Percentiles rank a stretch among this genome's conserved stretches.
These are phyloP conservation scores for Picea abies DNA, from an alignment of 83 land plant species.

Conservation along the genomic window DNA sequence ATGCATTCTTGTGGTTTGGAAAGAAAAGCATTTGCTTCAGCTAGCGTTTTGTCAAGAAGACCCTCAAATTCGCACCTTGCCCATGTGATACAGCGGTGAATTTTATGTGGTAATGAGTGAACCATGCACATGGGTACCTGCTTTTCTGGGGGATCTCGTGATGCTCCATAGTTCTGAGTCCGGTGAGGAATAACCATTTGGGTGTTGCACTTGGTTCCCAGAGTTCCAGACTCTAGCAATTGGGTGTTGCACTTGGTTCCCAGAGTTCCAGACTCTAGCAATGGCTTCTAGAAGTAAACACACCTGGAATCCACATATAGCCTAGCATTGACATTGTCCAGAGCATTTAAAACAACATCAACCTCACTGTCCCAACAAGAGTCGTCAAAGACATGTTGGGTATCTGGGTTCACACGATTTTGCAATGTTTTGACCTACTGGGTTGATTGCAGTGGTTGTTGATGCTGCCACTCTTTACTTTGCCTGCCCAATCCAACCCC, in stretches of 20 bases:
- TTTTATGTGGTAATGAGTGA: slow-evolving; percentile 94
- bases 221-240: slow-evolving; percentile 90
- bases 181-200: slow-evolving; percentile 93
- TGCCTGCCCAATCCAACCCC: slow-evolving; percentile 98
- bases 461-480: slow-evolving; percentile 91
- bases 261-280: slow-evolving; percentile 92
- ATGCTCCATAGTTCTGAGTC: slow-evolving; percentile 95
- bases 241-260: slow-evolving; percentile 97
- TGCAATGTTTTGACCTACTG: slow-evolving; percentile 74
- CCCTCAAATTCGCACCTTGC: slow-evolving; percentile 98
- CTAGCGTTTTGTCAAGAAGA: slow-evolving; percentile 85
- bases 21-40: slow-evolving; percentile 77
- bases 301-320: slow-evolving; percentile 83
- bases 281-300: slow-evolving; percentile 93
- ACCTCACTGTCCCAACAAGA: slow-evolving; percentile 73
- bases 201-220: slow-evolving; percentile 94
- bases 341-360: slow-evolving; percentile 80
- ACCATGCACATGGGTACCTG: slow-evolving; percentile 98
- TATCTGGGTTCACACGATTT: slow-evolving; percentile 77
- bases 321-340: slow-evolving; percentile 90
- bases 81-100: slow-evolving; percentile 95
- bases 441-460: slow-evolving; percentile 76
- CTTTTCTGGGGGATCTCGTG: slow-evolving; percentile 93
- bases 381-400: slow-evolving; percentile 91
- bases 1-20: slow-evolving; percentile 67